phyloP scores from a whole-genome alignment of 768 basidiomycete genomes.

The Leucosporidium yakuticum region DNA sequence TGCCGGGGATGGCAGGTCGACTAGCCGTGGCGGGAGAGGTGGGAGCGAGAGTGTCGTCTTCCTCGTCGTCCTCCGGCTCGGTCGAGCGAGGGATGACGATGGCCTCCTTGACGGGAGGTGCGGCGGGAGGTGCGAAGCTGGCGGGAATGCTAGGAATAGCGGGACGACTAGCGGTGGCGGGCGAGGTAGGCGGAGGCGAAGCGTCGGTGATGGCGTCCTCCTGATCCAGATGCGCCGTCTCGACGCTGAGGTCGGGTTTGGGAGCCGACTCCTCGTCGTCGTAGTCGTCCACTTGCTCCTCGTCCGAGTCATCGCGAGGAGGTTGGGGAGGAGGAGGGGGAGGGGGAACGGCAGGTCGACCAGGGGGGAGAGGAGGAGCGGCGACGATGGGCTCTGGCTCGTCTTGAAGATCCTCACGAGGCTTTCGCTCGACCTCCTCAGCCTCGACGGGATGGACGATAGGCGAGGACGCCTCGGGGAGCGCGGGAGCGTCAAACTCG shows the following conservation, averaged over 20 bases:
- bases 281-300: neutral
- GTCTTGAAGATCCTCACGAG: neutral
- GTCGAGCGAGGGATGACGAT: neutral
- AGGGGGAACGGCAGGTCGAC: no score
- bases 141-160: neutral
- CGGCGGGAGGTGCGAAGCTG: neutral
- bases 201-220: neutral
- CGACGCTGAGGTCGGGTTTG: neutral
- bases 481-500: neutral
- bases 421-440: neutral
- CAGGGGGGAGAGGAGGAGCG: neutral
- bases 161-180: neutral
- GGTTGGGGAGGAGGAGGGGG: neutral
- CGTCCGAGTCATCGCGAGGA: neutral
- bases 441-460: neutral
- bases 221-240: neutral
- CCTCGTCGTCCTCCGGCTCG: neutral
- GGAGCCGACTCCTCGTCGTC: neutral
- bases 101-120: neutral
- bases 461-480: neutral
- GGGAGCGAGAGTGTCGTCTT: neutral
- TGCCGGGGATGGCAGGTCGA: neutral
- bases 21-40: neutral
- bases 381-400: neutral
- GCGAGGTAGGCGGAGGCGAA: neutral